Evolutionary conservation across 2,329 filamentous ascomycete species (phyloP), one percentile per base, ranked within the genome.

Genomic region (Leptographium wingfieldii): DNA sequence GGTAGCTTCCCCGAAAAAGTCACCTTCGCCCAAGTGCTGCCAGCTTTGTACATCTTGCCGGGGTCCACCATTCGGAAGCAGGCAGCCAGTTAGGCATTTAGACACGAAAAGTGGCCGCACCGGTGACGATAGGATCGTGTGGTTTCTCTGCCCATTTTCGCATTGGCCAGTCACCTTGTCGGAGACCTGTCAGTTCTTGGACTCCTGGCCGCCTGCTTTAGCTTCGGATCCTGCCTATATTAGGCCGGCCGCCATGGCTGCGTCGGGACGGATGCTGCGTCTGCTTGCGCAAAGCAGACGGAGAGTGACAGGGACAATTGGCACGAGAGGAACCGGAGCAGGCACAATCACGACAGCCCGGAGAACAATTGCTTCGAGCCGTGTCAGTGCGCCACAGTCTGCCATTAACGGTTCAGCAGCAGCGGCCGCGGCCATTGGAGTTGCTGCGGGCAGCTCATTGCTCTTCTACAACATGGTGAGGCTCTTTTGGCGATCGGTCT

Each of bases 201-300:
- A 33, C 4, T n/a, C 51, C 51, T 27, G 51, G 33, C 11, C 33
- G 38, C 38, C 38, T 14, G 35, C 12, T 14, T 9, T 16, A 40
- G 38, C 38, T 16, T 14, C 12, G 25, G 11, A 5, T 53, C 14
- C 16, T n/a, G 27, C 40, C 31, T 56, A 56, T 56, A 56, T 46
- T 12, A 40, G 25, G 25, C 25, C 25, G 14, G 55, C 38, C 52
- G 57, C 57, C 60, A 61, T 62, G 60, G 54, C 59, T 22, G n/a
- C 49, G 6, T 29, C 57, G 55, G 58, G 61, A 53, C 43, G 31
- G 19, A 59, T 58, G 51, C 59, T 63, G 63, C 59, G 63, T 60
- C 59, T 63, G 49, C 58, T 61, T 40, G 65, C 62, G 33, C 68
- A 66, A 63, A 64, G 65, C 66, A 67, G 63, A 57, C 55, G 16